phyloP scores from a whole-genome alignment of 2,329 filamentous ascomycete species.

The Pyrenochaeta sp. region DNA sequence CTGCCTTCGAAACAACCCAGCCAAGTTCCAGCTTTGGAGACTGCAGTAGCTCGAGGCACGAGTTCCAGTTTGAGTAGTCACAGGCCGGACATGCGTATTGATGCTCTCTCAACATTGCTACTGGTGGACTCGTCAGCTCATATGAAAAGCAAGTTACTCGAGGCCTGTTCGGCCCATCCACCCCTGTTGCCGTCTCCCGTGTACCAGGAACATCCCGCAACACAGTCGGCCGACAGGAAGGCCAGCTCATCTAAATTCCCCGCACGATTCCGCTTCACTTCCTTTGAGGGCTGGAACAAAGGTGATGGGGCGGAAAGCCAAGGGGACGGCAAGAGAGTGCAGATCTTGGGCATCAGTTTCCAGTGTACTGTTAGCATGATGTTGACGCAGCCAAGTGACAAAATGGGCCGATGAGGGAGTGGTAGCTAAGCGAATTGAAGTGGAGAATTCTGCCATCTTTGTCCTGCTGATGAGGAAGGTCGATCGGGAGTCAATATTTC shows the following conservation, averaged over 20 bases:
- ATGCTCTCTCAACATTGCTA: neutral
- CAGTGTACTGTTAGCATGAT: neutral
- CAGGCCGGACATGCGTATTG: neutral
- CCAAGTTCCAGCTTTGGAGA: neutral
- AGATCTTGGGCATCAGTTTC: constrained; percentile 5
- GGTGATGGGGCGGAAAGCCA: neutral
- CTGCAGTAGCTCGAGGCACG: constrained; percentile 11
- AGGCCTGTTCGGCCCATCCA: neutral
- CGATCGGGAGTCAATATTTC: neutral
- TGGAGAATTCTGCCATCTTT: neutral
- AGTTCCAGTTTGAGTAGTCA: constrained; percentile 7
- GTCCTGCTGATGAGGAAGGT: neutral
- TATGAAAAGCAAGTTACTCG: constrained; percentile 13
- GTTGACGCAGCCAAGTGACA: neutral
- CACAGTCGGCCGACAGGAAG: neutral
- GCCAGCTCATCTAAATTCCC: constrained; percentile 12
- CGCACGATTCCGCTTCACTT: constrained; percentile 7
- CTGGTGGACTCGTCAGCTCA: constrained; percentile 2
- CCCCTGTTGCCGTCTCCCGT: constrained; percentile 4
- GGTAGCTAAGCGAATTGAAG: neutral
- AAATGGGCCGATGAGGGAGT: neutral
- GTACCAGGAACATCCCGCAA: constrained; percentile 7
- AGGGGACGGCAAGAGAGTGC: neutral
- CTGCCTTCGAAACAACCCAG: neutral
- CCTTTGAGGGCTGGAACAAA: constrained; percentile 4